Base-by-base conservation (phyloP, 1,284 basidiomycete genomes). In the Ganoderma leucocontextum region DNA sequence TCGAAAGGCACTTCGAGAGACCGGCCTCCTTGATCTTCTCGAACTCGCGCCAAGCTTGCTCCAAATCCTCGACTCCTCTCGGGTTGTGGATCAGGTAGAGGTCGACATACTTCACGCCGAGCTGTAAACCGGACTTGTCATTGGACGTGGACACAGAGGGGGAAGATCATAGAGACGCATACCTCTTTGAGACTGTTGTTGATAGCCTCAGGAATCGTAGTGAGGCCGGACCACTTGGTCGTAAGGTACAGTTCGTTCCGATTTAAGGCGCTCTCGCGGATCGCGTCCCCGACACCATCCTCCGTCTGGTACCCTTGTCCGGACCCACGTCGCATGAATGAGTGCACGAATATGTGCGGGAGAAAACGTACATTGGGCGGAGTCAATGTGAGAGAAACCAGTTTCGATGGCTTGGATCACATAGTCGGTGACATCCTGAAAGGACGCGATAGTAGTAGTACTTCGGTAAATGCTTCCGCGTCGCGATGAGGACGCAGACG, bases 21-120 rank as follows among this genome's bases (percentile, higher is more conserved):
- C 90, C 91, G 10, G 85, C 80, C 62, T 86, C 83, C 72, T 87
- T 83, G 66, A 90, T 73, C 36, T 81, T 81, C 77, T 91, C 90
- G 76, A 93, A 85, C 72, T 88, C 80, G 36, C 79, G 80, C 92
- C 92, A 94, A 9, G 82, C 82, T 10, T 84, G 85, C 0, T 84
- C 84, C 33, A 92, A 86, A 68, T 90, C 85, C 1, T 60, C 64
- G 6, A 66, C 22, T 4, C 39, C 6, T 1, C 1, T 22, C 1
- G 90, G 89, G 63, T 80, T 76, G 74, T 93, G 91, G 59, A 91
- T 86, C 61, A 92, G 85, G 78, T 92, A 94, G 49, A 94, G 78
- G 76, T 94, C 92, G 12, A 95, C 84, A 69, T 90, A 89, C 4
- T 84, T 80, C 9, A 94, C 74, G 0, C 88, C 90, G 25, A 93